A percentile compares a stretch with the other conserved stretches of the same genome.
Evolutionary conservation across 495 filamentous ascomycete species (phyloP).

Genomic region (Aspergillus taichungensis): DNA sequence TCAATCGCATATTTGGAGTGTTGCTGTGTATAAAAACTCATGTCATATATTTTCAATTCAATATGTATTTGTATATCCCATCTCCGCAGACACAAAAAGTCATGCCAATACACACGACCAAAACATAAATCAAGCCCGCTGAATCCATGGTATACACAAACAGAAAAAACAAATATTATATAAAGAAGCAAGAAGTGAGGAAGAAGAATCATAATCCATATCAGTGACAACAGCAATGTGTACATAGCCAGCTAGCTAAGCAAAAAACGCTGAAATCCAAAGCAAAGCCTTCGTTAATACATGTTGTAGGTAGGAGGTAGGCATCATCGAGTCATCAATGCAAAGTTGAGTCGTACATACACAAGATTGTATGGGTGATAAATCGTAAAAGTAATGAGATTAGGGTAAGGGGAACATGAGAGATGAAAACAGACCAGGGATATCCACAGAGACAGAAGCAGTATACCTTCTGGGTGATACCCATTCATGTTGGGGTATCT

Average conservation of each 20-base stretch:
- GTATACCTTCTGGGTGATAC: too few relatives aligned
- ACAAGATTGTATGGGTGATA: too few relatives aligned
- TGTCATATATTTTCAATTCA: background rate
- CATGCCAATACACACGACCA: background rate
- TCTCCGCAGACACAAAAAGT: too few relatives aligned
- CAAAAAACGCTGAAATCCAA: too few relatives aligned
- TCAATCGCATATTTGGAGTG: too few relatives aligned
- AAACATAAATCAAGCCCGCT: background rate
- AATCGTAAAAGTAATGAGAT: too few relatives aligned
- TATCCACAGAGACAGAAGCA: too few relatives aligned
- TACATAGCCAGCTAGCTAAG: too few relatives aligned
- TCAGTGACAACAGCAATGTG: too few relatives aligned
- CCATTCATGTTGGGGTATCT: background rate
- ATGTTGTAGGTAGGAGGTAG: background rate
- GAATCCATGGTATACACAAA: constrained; percentile 9
- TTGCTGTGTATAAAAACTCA: background rate
- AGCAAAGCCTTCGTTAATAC: background rate
- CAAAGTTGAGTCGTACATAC: background rate
- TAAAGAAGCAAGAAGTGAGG: background rate
- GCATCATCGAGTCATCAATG: background rate
- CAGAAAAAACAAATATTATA: constrained; percentile 4
- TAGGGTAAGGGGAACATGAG: too few relatives aligned
- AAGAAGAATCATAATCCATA: background rate
- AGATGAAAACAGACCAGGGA: background rate
- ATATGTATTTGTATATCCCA: too few relatives aligned